A percentile compares a stretch with the other conserved stretches of the same genome.
Evolutionary conservation across 257 asterid species (phyloP).

Genomic region (Penstemon davidsonii): DNA sequence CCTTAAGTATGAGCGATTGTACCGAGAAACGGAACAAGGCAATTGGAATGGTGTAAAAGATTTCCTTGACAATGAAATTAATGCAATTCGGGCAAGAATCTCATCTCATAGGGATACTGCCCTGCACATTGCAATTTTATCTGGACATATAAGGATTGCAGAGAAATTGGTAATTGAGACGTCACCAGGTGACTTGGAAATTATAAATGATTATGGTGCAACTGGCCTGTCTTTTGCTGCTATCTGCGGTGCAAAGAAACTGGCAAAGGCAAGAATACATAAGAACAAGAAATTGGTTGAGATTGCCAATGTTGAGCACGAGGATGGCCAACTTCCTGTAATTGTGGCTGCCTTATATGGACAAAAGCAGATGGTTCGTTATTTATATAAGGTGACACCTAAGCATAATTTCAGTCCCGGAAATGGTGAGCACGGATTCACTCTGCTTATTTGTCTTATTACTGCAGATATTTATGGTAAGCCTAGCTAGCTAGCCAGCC

Average conservation of each 20-base stretch:
- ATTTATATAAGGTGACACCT: conserved; percentile 36
- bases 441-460: conserved; percentile 40
- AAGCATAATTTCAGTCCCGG: conserved; percentile 30
- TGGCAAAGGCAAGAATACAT: conserved; percentile 32
- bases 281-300: conserved; percentile 31
- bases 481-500: not conserved
- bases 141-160: conserved; percentile 37
- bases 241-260: conserved; percentile 31
- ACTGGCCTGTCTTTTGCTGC: conserved; percentile 44
- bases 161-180: conserved; percentile 26
- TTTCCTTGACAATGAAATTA: not conserved
- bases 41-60: conserved; percentile 5
- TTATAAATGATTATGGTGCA: conserved; percentile 37
- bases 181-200: conserved; percentile 32
- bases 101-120: conserved; percentile 44
- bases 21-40: conserved; percentile 33
- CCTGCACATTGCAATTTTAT: conserved; percentile 42
- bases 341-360: conserved; percentile 46
- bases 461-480: conserved; percentile 50
- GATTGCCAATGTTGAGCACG: conserved; percentile 27
- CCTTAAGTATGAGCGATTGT: conserved; percentile 25
- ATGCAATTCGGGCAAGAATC: conserved; percentile 33
- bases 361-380: conserved; percentile 35
- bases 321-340: conserved; percentile 55
- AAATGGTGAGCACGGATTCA: conserved; percentile 36